Base-by-base conservation (phyloP, 768 basidiomycete species). In the Sutorius australiensis region DNA sequence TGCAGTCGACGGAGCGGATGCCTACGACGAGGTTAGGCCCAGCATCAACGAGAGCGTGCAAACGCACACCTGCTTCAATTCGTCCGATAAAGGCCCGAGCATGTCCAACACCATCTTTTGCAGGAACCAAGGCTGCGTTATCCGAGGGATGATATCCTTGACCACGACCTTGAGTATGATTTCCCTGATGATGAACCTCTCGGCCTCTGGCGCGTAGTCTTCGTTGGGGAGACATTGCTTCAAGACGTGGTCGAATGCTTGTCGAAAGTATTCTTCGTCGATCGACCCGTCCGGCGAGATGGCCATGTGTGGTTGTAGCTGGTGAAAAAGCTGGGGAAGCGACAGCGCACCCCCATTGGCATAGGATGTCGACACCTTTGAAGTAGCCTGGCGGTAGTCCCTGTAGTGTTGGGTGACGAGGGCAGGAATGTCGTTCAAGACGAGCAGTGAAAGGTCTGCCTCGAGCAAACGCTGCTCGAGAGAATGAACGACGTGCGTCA, bases 51-150 rank as follows among this genome's bases (percentile, higher is more conserved):
- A 34, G 6, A 41, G 27, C 3, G 31, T 32, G 14, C 31, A 34
- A 31, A 21, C 17, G 6, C 57, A 31, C 27, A 67, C 71, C 60
- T 65, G 57, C 41, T 62, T 57, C 13, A 55, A 46, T 19, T 16
- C 53, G 24, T 68, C 70, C 2, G 71, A 66, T 34, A 67, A 64
- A 24, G 77, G 73, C 7, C 82, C 87, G 11, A 95, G 71, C 3
- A 86, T 67, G 61, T 84, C 83, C 33, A 95, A 74, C 11, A 88
- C 74, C 3, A 79, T 63, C 61, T 77, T 83, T 53, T 92, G 84
- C 42, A 95, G 80, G 67, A 97, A 98, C 93, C 95, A 98, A 0
- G 90, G 88, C 66, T 97, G 87, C 6, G 83, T 80, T 46, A 95
- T 67, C 59, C 81, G 84, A 30, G 85, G 84, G 24, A 87, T 63